Percentiles rank a stretch among this genome's conserved stretches.
Conservation (phyloP, 768 basidiomycete genomes). For the Trametes elegans region DNA sequence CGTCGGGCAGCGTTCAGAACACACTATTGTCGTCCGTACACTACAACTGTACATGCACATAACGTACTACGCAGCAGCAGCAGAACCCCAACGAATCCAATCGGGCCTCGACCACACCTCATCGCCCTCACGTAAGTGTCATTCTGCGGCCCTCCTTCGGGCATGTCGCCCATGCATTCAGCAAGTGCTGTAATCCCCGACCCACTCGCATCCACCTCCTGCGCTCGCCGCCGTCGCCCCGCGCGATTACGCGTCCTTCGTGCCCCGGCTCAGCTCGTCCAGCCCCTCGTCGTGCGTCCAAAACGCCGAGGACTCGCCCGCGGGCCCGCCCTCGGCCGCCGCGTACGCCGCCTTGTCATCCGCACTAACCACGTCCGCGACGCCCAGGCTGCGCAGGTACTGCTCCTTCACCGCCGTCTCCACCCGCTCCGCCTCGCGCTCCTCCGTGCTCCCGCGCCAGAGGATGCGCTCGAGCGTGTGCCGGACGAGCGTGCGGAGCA, state of each 20-base stretch:
- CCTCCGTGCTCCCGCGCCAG: conserved; percentile 75
- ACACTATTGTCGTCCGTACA: background rate
- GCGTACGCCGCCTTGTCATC: conserved; percentile 18
- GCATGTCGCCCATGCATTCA: background rate
- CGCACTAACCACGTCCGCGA: conserved; percentile 26
- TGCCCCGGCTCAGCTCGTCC: conserved; percentile 64
- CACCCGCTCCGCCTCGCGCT: conserved; percentile 50
- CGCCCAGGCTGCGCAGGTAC: conserved; percentile 35
- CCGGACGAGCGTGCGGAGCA: conserved; percentile 59
- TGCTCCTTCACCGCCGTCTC: conserved; percentile 53
- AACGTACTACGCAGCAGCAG: background rate
- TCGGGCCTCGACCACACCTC: background rate
- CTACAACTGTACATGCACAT: too few relatives aligned
- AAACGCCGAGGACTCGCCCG: conserved; percentile 41
- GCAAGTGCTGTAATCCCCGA: background rate
- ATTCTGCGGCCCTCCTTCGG: background rate
- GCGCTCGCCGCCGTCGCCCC: background rate
- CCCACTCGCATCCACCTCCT: background rate
- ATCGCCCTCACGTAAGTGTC: conserved; percentile 6
- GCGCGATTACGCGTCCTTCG: conserved; percentile 50
- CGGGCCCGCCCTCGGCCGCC: conserved; percentile 20
- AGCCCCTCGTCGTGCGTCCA: conserved; percentile 75
- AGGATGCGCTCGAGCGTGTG: conserved; percentile 72
- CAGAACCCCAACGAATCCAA: background rate
- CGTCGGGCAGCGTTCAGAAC: too few relatives aligned